Base-by-base conservation (phyloP, 176 grass and related monocot genomes). In the Melocanna baccifera region DNA sequence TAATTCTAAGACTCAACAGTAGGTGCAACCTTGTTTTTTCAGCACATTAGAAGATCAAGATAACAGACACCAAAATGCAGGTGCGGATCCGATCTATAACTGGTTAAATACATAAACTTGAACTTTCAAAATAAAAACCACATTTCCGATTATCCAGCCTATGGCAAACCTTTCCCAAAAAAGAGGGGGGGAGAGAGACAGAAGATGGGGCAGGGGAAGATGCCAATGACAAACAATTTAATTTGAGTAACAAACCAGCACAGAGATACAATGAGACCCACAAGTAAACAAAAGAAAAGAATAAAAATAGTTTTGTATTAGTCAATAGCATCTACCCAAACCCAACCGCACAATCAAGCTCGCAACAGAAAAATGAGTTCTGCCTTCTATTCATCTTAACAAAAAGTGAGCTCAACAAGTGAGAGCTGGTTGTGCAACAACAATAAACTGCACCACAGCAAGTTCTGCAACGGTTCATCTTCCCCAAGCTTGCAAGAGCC, bases 1-100 rank as follows among this genome's bases (percentile, higher is more conserved):
- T 51, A 67, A 80, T 68, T 68, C 1, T 67, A 80, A 12, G 46
- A 7, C 12, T 39, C 3, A 50, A 52, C 48, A 26, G 50, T 25
- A 53, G 46, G 45, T 5, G 7, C 20, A 62, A 29, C 64, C 62
- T 15, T 6, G 12, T 80, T 80, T 67, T 48, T 46, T 80, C 28
- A 16, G 43, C 62, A 15, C 16, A 79, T n/a, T 34, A 80, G 7
- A 52, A 67, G 52, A 83, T 68, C 51, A 64, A 82, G 48, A 75
- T 20, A 82, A 45, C 46, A 36, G n/a, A 40, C 39, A 78, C 3
- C 30, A 52, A 67, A 6, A 39, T 23, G 64, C 29, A 67, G 14
- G 36, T 52, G 53, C 9, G 51, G 46, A 66, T 65, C 22, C 1
- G 5, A 42, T 62, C 28, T 36, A 15, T 34, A 34, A 82, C 20